Conservation (phyloP, 768 basidiomycete genomes). For the Dioszegia aurantiaca region DNA sequence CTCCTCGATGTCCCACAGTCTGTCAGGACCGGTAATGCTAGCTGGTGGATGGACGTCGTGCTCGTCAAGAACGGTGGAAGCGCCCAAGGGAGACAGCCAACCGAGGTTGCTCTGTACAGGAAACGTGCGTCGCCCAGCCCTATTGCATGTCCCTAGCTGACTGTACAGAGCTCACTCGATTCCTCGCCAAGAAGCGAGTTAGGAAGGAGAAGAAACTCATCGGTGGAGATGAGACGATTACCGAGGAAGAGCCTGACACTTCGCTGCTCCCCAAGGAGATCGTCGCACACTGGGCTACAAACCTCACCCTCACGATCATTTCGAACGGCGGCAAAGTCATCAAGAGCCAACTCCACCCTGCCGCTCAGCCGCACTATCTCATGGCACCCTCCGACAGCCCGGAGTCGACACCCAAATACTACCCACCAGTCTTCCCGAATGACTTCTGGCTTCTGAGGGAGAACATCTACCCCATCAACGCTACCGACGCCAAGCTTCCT, state of each 20-base stretch:
- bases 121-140: slow-evolving; percentile 46
- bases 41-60: slow-evolving; percentile 46
- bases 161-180: slow-evolving; percentile 74
- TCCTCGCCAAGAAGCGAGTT: slow-evolving; percentile 66
- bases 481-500: slow-evolving; percentile 73
- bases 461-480: slow-evolving; percentile 78
- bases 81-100: slow-evolving; percentile 13
- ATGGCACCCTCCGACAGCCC: slow-evolving; percentile 60
- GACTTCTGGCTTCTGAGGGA: slow-evolving; percentile 86
- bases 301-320: slow-evolving; percentile 80
- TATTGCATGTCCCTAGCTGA: slow-evolving; percentile 1
- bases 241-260: slow-evolving; percentile 29
- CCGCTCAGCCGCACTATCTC: slow-evolving; percentile 59
- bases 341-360: slow-evolving; percentile 28
- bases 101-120: slow-evolving; percentile 34
- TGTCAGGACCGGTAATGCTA: slow-evolving; percentile 42
- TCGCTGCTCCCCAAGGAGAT: slow-evolving; percentile 54
- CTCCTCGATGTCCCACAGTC: slow-evolving; percentile 41
- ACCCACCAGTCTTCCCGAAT: slow-evolving; percentile 85
- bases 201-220: slow-evolving; percentile 83
- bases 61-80: slow-evolving; percentile 44
- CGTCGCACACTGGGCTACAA: slow-evolving; percentile 79
- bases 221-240: slow-evolving; percentile 46
- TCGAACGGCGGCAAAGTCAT: slow-evolving; percentile 64
- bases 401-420: slow-evolving; percentile 63